These are phyloP conservation scores for Russula foetens DNA, from an alignment of 768 basidiomycete genomes.

Conservation along the genomic window DNA sequence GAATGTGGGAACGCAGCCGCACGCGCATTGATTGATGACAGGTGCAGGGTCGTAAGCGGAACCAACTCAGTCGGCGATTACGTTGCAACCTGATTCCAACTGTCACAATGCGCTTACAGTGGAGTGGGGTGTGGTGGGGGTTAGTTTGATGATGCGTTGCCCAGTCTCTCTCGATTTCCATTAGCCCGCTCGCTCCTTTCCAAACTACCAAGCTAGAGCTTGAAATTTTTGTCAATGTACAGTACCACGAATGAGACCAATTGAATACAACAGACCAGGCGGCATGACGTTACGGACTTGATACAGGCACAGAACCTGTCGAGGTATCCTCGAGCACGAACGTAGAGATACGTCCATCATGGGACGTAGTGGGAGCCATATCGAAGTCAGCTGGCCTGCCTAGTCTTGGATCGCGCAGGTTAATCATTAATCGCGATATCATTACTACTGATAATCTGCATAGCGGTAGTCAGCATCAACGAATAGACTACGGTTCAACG, in stretches of 20 bases:
- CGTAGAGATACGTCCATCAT: constrained; percentile 1
- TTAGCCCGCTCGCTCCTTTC: not conserved
- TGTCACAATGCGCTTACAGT: not conserved
- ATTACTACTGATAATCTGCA: constrained; percentile 11
- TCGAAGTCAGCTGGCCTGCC: not conserved
- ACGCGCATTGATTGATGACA: too few relatives aligned
- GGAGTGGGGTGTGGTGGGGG: too few relatives aligned
- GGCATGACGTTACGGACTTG: not conserved
- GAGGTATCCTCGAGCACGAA: not conserved
- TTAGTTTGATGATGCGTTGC: not conserved
- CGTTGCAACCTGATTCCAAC: not conserved
- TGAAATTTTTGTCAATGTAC: not conserved
- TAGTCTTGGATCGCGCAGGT: constrained; percentile 11
- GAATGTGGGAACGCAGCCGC: too few relatives aligned
- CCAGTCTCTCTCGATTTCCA: not conserved
- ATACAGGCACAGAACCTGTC: not conserved
- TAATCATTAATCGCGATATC: constrained; percentile 17
- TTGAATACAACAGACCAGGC: not conserved
- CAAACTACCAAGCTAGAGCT: not conserved
- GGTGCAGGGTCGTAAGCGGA: too few relatives aligned
- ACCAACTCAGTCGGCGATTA: not conserved
- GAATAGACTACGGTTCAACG: not conserved
- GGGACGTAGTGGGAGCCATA: not conserved
- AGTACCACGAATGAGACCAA: not conserved
- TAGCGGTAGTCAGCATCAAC: not conserved